These are phyloP conservation scores for Botryobasidium botryosum DNA, from an alignment of 768 basidiomycete genomes.

Conservation along the genomic window DNA sequence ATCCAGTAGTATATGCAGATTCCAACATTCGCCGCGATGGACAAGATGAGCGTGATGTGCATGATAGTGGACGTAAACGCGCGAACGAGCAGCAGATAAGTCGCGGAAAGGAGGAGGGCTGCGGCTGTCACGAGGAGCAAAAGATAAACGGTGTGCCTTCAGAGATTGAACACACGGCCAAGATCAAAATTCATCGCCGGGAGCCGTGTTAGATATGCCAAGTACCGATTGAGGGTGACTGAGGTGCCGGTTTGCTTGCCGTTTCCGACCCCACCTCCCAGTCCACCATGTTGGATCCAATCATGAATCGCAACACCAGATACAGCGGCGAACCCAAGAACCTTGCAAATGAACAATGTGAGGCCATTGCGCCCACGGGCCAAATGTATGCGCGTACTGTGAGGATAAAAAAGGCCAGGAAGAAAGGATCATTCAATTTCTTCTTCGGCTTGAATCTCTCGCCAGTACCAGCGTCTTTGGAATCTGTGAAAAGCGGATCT, in stretches of 20 bases:
- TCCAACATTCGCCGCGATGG: conserved; percentile 32
- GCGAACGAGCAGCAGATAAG: conserved; percentile 55
- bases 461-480: no score
- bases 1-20: conserved; percentile 63
- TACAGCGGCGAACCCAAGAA: no score
- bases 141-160: conserved; percentile 58
- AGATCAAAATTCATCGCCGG: background rate
- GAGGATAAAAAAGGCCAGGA: no score
- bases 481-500: no score
- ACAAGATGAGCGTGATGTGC: conserved; percentile 54
- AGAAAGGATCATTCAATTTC: no score
- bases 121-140: conserved; percentile 54
- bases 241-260: conserved; percentile 32
- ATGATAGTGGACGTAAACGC: conserved; percentile 58
- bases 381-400: no score
- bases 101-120: conserved; percentile 43
- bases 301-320: no score
- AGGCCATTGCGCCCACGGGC: no score
- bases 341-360: no score
- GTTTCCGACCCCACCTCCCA: conserved; percentile 55
- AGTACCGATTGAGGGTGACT: conserved; percentile 51
- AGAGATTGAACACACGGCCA: conserved; percentile 1
- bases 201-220: conserved; percentile 1
- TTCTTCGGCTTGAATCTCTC: no score
- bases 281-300: no score